phyloP scores from a whole-genome alignment of 2,329 filamentous ascomycete species.

The Rhexocercosporidium sp. region DNA sequence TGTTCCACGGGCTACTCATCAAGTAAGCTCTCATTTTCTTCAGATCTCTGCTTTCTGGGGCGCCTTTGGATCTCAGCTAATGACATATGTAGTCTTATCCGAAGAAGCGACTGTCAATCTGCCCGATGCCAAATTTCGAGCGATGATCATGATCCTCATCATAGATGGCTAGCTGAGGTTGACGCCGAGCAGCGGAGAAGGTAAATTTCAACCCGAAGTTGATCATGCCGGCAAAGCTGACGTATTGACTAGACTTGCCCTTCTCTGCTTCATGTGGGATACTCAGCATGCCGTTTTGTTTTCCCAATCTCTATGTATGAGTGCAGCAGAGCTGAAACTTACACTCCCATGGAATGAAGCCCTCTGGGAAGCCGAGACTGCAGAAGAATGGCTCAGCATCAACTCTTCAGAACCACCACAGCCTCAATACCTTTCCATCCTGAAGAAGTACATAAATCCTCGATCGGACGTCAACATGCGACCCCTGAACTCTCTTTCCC shows the following conservation, averaged over 20 bases:
- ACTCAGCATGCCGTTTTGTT: conserved; percentile 68
- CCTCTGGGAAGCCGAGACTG: conserved; percentile 62
- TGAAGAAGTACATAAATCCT: conserved; percentile 62
- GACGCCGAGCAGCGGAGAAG: conserved; percentile 59
- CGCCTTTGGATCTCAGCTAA: not conserved
- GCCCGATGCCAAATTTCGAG: conserved; percentile 57
- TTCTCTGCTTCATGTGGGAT: conserved; percentile 71
- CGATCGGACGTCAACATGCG: conserved; percentile 44
- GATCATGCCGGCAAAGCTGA: conserved; percentile 1
- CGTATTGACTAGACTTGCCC: conserved; percentile 50
- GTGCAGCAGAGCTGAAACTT: conserved; percentile 64
- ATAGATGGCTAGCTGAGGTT: conserved; percentile 26
- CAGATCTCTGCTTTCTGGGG: not conserved
- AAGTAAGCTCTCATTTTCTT: conserved; percentile 42
- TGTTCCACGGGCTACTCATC: conserved; percentile 61
- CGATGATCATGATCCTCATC: conserved; percentile 45
- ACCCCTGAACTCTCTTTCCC: conserved; percentile 56
- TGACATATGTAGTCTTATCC: conserved; percentile 45
- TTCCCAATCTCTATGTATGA: conserved; percentile 71
- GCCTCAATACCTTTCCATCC: conserved; percentile 54
- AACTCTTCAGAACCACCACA: conserved; percentile 41
- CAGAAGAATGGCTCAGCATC: conserved; percentile 51
- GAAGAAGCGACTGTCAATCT: conserved; percentile 56
- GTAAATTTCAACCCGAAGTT: conserved; percentile 31
- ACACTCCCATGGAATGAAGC: conserved; percentile 59